Evolutionary conservation across 352 stramenopile species (phyloP).

Genomic region (Phytophthora cryptogea): DNA sequence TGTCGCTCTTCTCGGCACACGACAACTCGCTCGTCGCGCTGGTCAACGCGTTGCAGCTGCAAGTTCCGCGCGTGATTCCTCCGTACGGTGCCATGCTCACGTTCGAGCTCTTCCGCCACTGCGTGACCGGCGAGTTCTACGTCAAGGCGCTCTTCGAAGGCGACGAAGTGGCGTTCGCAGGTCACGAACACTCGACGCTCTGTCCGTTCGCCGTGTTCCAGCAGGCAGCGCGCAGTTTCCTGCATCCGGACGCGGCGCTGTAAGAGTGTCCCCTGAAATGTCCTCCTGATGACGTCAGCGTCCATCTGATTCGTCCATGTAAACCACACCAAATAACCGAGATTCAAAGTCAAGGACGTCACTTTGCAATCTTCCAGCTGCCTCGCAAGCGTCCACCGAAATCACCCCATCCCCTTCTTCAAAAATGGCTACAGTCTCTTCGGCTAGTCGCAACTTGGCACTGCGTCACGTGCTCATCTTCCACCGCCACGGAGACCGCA

Average conservation of each 20-base stretch:
- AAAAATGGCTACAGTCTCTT: conserved; percentile 28
- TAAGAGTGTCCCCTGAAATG: conserved; percentile 15
- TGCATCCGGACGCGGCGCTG: conserved; percentile 27
- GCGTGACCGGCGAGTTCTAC: conserved; percentile 46
- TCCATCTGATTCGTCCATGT: conserved; percentile 24
- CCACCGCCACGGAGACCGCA: conserved; percentile 82
- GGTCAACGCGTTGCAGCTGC: conserved; percentile 63
- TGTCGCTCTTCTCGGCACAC: conserved; percentile 81
- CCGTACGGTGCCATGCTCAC: conserved; percentile 75
- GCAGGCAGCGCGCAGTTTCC: conserved; percentile 47
- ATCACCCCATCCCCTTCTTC: background rate
- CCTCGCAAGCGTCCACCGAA: conserved; percentile 8
- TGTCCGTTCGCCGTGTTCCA: conserved; percentile 67
- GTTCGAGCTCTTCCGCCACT: conserved; percentile 69
- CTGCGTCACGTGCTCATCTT: conserved; percentile 80
- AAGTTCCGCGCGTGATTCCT: conserved; percentile 57
- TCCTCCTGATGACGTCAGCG: conserved; percentile 16
- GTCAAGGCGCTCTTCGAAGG: conserved; percentile 63
- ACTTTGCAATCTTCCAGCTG: conserved; percentile 33
- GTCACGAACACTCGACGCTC: conserved; percentile 45
- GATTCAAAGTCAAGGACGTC: conserved; percentile 7
- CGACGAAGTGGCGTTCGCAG: conserved; percentile 42
- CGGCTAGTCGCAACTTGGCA: conserved; percentile 38
- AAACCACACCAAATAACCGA: conserved; percentile 7
- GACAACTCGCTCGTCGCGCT: conserved; percentile 83